Evolutionary conservation across 2,329 filamentous ascomycete species (phyloP), one percentile per base, ranked within the genome.

Genomic region (Aspergillus sp.): DNA sequence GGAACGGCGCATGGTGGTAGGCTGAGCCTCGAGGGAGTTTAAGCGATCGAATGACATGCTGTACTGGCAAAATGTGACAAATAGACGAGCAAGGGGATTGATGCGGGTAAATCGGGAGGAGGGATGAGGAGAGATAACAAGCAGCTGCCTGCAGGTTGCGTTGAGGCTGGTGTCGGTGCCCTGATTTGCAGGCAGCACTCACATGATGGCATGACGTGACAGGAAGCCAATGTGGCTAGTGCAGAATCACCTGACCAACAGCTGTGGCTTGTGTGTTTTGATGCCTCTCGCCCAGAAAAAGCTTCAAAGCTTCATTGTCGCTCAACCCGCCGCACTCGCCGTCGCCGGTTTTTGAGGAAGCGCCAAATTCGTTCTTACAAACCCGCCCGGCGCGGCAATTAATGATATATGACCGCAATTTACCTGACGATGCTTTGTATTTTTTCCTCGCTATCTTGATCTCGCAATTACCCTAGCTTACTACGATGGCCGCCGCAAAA

Each of bases 1-100:
- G 59, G 85, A 81, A 62, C 86, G 84, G 61, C 90, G 82, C 78
- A 83, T 83, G 60, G 80, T 85, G 30, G 86, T 87, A 41, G 86
- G 85, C 76, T 90, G 89, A 64, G 93, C 87, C 80, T 98, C 93
- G 65, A 97, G 82, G 60, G 85, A 89, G 56, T 89, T 89, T 62
- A 95, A 84, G 66, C 91, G 90, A 73, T 96, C 90, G 78, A 95
- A 98, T 17, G 93, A 96, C 93, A 98, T 98, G 61, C 60, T 59
- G 49, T 32, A 41, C 39, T 30, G 13, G 50, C 32, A 34, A 36
- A 48, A 24, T 43, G 34, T 32, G 47, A 36, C 48, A 32, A 45
- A 61, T 49, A n/a, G 45, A 42, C 58, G 36, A 48, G 42, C 51
- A 22, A 52, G 55, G 39, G 48, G 43, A 45, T 22, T 39, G 15